These are phyloP conservation scores for Phytopythium ostracodes DNA, from an alignment of 352 stramenopile species.

Conservation along the genomic window DNA sequence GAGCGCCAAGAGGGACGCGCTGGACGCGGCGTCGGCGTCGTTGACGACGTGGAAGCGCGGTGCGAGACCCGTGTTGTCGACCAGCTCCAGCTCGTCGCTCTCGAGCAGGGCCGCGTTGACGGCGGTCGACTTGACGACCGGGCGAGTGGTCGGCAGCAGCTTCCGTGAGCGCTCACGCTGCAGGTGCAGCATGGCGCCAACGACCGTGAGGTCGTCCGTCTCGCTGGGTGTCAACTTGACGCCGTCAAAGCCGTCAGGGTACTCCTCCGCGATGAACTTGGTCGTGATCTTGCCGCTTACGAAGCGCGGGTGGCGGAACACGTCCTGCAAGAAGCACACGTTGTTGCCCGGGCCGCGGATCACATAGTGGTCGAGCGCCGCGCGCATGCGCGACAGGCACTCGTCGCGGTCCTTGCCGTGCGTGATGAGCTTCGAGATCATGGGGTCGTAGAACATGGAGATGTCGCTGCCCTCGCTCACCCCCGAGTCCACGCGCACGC, in stretches of 20 bases:
- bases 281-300: slow-evolving; percentile 93
- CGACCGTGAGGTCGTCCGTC: slow-evolving; percentile 67
- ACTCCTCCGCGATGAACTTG: slow-evolving; percentile 96
- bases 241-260: slow-evolving; percentile 92
- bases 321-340: slow-evolving; percentile 91
- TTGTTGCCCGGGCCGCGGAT: slow-evolving; percentile 95
- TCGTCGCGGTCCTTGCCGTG: slow-evolving; percentile 72
- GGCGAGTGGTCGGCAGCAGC: slow-evolving; percentile 22
- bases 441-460: slow-evolving; percentile 95
- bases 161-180: slow-evolving; percentile 22
- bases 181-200: slow-evolving; percentile 72
- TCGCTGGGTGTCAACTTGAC: slow-evolving; percentile 63
- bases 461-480: slow-evolving; percentile 92
- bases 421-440: slow-evolving; percentile 96
- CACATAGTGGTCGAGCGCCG: slow-evolving; percentile 93
- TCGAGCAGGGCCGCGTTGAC: slow-evolving; percentile 10
- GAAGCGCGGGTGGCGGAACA: slow-evolving; percentile 91
- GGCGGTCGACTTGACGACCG: slow-evolving; percentile 10
- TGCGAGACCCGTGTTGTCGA: slow-evolving; percentile 26
- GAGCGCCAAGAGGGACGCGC: slow-evolving; percentile 32
- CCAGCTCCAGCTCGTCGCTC: slow-evolving; percentile 36
- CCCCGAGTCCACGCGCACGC: slow-evolving; percentile 90
- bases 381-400: slow-evolving; percentile 82
- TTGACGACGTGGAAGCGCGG: slow-evolving; percentile 34
- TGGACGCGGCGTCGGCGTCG: slow-evolving; percentile 18